A percentile compares a stretch with the other conserved stretches of the same genome.
These are phyloP conservation scores for Austropuccinia psidii DNA, from an alignment of 1,284 basidiomycete species.

Conservation along the genomic window DNA sequence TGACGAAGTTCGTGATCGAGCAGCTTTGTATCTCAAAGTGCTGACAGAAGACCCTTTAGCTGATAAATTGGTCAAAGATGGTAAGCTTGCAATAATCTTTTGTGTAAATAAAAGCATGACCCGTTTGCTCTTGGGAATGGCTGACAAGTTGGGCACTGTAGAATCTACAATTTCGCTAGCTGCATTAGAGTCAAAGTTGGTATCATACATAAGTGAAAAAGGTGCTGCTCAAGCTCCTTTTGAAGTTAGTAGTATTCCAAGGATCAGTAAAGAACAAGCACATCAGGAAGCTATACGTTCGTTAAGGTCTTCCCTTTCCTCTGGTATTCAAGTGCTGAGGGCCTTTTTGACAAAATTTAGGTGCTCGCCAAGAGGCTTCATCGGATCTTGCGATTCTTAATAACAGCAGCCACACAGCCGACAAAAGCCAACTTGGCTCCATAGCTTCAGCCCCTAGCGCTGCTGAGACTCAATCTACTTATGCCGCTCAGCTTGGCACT, in stretches of 20 bases:
- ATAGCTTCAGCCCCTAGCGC: conserved; percentile 58
- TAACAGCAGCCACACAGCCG: conserved; percentile 48
- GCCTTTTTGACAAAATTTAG: neutral
- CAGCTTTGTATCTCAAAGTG: conserved; percentile 82
- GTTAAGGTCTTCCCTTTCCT: conserved; percentile 45
- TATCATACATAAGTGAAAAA: conserved; percentile 77
- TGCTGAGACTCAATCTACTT: conserved; percentile 74
- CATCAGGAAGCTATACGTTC: conserved; percentile 73
- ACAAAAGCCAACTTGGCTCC: conserved; percentile 56
- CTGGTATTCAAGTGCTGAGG: neutral
- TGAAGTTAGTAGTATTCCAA: conserved; percentile 72
- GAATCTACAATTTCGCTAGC: conserved; percentile 85
- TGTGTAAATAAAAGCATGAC: too few species aligned
- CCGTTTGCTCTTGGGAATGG: too few species aligned
- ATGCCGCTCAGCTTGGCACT: conserved; percentile 72
- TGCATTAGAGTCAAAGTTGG: conserved; percentile 74
- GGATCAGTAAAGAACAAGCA: conserved; percentile 81
- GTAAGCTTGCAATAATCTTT: too few species aligned
- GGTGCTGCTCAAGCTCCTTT: conserved; percentile 63
- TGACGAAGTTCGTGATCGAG: conserved; percentile 96
- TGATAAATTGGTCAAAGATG: conserved; percentile 81
- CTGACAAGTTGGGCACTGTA: too few species aligned
- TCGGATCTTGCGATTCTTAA: conserved; percentile 34
- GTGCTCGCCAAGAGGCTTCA: conserved; percentile 33
- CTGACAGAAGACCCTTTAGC: conserved; percentile 73